Percentiles rank a stretch among this genome's conserved stretches.
Evolutionary conservation across 345 rosid genomes (phyloP).

Genomic region (Syzygium aromaticum): DNA sequence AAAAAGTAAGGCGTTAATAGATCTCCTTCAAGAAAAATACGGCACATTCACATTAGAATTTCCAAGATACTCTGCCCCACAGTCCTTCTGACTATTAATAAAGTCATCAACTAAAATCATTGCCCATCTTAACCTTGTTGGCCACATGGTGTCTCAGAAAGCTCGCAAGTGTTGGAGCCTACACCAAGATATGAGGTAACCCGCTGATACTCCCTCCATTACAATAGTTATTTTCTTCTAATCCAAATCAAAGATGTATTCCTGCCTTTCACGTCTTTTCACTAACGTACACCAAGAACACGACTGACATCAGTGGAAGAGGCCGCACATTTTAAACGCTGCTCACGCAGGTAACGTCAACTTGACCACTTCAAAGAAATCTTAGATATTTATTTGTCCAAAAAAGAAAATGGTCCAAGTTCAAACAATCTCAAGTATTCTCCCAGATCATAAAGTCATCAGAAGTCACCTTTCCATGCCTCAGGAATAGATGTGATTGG

Average conservation of each 20-base stretch:
- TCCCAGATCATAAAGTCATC: conserved; percentile 1
- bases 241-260: neutral
- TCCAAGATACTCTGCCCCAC: neutral
- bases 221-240: neutral
- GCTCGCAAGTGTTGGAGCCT: neutral
- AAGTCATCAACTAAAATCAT: neutral
- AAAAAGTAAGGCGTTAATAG: neutral
- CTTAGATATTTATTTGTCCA: neutral
- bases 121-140: neutral
- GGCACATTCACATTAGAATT: neutral
- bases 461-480: conserved; percentile 78
- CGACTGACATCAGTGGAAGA: neutral
- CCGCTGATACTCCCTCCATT: neutral
- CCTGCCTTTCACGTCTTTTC: neutral
- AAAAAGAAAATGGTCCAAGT: neutral
- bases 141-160: neutral
- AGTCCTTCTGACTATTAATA: neutral
- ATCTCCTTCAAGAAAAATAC: neutral
- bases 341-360: neutral
- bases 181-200: neutral
- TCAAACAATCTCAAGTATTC: neutral
- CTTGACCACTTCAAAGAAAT: neutral
- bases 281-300: neutral
- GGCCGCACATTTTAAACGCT: neutral
- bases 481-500: conserved; percentile 86